Evolutionary conservation across 116 monocot species (phyloP).

Genomic region (Papilionanthe hybrid): DNA sequence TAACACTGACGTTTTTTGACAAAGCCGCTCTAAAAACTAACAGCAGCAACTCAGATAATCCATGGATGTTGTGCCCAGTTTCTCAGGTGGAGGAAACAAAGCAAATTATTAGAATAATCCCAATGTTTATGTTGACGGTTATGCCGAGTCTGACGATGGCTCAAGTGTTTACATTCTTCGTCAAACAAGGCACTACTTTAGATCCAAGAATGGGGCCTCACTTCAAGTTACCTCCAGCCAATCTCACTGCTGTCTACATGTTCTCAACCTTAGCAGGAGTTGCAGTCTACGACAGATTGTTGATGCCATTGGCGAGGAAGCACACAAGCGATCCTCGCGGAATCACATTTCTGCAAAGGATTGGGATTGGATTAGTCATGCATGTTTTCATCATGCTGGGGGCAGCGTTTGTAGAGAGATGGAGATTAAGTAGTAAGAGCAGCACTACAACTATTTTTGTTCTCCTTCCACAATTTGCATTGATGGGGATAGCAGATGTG

Average conservation of each 20-base stretch:
- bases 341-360: not conserved
- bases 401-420: not conserved
- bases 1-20: not conserved
- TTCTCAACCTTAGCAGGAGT: not conserved
- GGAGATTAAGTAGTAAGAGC: not conserved
- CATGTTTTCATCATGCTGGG: not conserved
- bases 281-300: not conserved
- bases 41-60: not conserved
- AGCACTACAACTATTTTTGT: not conserved
- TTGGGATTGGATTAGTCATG: not conserved
- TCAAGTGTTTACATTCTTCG: not conserved
- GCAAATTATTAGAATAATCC: not conserved
- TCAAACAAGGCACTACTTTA: not conserved
- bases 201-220: not conserved
- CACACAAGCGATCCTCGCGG: not conserved
- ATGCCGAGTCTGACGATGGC: not conserved
- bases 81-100: not conserved
- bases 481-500: not conserved
- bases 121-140: not conserved
- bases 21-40: not conserved
- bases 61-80: not conserved
- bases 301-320: not conserved
- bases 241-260: not conserved
- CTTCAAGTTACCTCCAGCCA: not conserved
- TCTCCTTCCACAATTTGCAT: not conserved